Percentiles rank a stretch among this genome's conserved stretches.
Conservation (phyloP, 345 rosid species). For the Sapria himalayana region DNA sequence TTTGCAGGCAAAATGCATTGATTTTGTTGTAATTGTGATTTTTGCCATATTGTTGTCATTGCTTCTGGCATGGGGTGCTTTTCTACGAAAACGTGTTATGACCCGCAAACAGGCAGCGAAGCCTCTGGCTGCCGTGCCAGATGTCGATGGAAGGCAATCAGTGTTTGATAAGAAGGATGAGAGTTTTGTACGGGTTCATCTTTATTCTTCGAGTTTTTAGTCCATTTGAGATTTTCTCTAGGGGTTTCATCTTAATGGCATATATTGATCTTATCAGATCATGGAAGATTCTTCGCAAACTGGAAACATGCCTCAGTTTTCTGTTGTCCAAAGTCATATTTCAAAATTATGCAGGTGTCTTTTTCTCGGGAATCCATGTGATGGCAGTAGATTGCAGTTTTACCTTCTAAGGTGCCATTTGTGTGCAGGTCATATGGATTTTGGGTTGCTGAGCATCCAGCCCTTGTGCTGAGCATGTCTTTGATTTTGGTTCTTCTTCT, state of each 20-base stretch:
- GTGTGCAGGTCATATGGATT: constrained; percentile 65
- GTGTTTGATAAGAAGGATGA: constrained; percentile 31
- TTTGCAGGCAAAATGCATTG: constrained; percentile 70
- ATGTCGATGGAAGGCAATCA: constrained; percentile 22
- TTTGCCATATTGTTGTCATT: constrained; percentile 50
- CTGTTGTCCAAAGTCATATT: constrained; percentile 73
- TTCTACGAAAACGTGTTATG: constrained; percentile 37
- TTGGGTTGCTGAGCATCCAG: constrained; percentile 85
- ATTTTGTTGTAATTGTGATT: constrained; percentile 44
- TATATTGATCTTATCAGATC: constrained; percentile 21
- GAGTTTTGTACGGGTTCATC: constrained; percentile 40
- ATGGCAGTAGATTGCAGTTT: constrained; percentile 6
- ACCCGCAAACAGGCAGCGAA: constrained; percentile 31
- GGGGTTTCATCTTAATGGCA: constrained; percentile 4
- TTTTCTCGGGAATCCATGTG: too few species aligned
- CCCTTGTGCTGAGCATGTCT: constrained; percentile 43
- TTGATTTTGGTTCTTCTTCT: constrained; percentile 49
- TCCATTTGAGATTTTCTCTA: constrained; percentile 3
- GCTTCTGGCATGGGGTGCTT: constrained; percentile 62
- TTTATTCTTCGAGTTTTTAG: constrained; percentile 5
- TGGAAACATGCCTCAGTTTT: constrained; percentile 43
- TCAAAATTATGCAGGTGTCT: constrained; percentile 66
- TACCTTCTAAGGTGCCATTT: constrained; percentile 6
- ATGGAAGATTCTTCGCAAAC: constrained; percentile 46
- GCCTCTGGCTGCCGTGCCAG: constrained; percentile 15